Conservation (phyloP, 2,329 filamentous ascomycete genomes). For the Westerdykella aurantiaca region DNA sequence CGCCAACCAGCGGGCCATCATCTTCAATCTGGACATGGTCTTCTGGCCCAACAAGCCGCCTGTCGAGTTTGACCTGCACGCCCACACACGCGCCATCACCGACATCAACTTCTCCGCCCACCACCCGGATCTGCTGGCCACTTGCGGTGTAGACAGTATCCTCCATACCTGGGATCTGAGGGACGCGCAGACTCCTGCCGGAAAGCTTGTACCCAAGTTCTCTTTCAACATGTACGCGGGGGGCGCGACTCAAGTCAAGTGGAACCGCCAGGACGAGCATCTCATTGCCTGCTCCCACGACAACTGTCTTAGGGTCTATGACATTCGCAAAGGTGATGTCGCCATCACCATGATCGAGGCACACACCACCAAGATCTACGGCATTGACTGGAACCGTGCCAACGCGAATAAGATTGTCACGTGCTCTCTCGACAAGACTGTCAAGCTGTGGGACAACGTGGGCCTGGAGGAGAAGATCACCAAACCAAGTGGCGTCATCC, state of each 20-base stretch:
- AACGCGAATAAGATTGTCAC: constrained; percentile 68
- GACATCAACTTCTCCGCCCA: constrained; percentile 96
- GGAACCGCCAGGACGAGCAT: constrained; percentile 80
- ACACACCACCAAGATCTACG: constrained; percentile 90
- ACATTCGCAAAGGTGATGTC: constrained; percentile 70
- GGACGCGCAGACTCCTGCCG: constrained; percentile 44
- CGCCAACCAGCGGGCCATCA: constrained; percentile 86
- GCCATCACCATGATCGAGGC: constrained; percentile 81
- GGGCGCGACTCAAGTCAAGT: constrained; percentile 91
- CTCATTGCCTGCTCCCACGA: constrained; percentile 89
- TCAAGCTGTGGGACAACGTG: constrained; percentile 87
- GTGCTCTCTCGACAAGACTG: constrained; percentile 84
- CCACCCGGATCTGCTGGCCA: constrained; percentile 81
- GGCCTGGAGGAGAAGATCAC: constrained; percentile 46
- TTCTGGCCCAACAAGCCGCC: constrained; percentile 56
- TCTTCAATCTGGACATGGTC: constrained; percentile 75
- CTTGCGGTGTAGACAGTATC: constrained; percentile 87
- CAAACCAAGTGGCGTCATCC: constrained; percentile 56
- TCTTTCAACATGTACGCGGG: constrained; percentile 75
- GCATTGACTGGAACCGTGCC: constrained; percentile 87
- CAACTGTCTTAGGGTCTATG: constrained; percentile 82
- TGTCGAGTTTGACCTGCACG: constrained; percentile 83
- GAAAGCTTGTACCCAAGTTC: constrained; percentile 2
- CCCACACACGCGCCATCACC: constrained; percentile 81
- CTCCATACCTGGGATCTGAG: constrained; percentile 90